Conservation (phyloP, 352 stramenopile genomes). For the Pythium phragmitis region DNA sequence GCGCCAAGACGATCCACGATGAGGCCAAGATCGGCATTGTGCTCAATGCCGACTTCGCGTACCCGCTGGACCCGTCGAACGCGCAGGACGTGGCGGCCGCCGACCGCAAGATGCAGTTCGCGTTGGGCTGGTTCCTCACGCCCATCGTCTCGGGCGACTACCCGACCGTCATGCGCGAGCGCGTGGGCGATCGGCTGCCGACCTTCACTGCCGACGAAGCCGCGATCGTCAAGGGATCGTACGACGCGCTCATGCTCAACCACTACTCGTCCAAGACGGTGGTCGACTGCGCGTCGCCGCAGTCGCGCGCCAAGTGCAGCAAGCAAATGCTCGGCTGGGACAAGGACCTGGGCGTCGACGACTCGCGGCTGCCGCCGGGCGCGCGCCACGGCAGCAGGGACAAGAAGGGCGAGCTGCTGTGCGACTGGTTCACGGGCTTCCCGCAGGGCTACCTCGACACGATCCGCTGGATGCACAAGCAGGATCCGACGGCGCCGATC, state of each 20-base stretch:
- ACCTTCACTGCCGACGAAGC: constrained; percentile 81
- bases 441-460: constrained; percentile 45
- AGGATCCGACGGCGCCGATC: constrained; percentile 41
- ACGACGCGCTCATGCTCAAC: constrained; percentile 95
- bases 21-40: constrained; percentile 90
- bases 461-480: constrained; percentile 52
- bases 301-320: constrained; percentile 37
- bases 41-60: constrained; percentile 75
- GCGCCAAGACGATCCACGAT: constrained; percentile 29
- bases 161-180: constrained; percentile 86
- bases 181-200: constrained; percentile 75
- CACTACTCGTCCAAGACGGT: constrained; percentile 86
- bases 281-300: constrained; percentile 41
- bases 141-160: constrained; percentile 92
- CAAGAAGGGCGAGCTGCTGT: constrained; percentile 34
- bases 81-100: constrained; percentile 55
- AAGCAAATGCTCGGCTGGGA: constrained; percentile 40
- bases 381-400: constrained; percentile 34
- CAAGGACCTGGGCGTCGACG: constrained; percentile 48
- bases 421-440: constrained; percentile 46
- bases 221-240: constrained; percentile 77
- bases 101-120: constrained; percentile 84
- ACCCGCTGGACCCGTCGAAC: constrained; percentile 68
- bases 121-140: constrained; percentile 90
- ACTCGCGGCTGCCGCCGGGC: constrained; percentile 57